These are phyloP conservation scores for Debaryomycetaceae sp. DNA, from an alignment of 1,139 yeast genomes.

Conservation along the genomic window DNA sequence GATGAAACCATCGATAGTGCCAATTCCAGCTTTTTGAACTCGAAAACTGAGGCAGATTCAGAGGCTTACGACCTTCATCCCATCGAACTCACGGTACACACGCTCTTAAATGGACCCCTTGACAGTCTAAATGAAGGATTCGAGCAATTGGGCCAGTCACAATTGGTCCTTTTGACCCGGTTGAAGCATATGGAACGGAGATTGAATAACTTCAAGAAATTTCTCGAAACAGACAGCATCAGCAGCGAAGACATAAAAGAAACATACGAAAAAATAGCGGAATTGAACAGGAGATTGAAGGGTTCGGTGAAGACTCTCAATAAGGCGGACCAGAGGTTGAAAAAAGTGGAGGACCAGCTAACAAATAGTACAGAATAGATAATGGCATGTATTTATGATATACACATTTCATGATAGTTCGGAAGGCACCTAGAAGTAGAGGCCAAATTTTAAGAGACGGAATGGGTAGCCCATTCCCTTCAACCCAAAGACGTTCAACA, in stretches of 20 bases:
- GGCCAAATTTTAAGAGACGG: conserved; percentile 18
- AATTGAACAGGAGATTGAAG: neutral
- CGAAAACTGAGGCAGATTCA: neutral
- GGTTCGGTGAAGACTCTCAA: neutral
- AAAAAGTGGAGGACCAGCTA: neutral
- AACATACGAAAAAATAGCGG: neutral
- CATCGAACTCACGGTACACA: conserved; percentile 54
- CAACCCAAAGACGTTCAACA: conserved; percentile 52
- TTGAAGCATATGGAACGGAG: conserved; percentile 41
- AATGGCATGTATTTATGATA: neutral
- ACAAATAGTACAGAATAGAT: neutral
- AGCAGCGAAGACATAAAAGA: conserved; percentile 15
- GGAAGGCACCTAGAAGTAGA: neutral
- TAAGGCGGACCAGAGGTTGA: neutral
- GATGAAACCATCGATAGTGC: neutral
- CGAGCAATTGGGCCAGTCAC: conserved; percentile 55
- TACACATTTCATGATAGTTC: neutral
- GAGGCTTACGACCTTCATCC: conserved; percentile 41
- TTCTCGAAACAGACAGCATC: conserved; percentile 13
- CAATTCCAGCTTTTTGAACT: neutral
- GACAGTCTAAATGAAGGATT: conserved; percentile 51
- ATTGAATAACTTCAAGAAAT: conserved; percentile 22
- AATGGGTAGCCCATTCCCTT: conserved; percentile 67
- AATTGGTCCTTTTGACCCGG: conserved; percentile 49
- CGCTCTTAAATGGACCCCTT: conserved; percentile 50